Base-by-base conservation (phyloP, 441 rosid species). In the Croton laevigatus region DNA sequence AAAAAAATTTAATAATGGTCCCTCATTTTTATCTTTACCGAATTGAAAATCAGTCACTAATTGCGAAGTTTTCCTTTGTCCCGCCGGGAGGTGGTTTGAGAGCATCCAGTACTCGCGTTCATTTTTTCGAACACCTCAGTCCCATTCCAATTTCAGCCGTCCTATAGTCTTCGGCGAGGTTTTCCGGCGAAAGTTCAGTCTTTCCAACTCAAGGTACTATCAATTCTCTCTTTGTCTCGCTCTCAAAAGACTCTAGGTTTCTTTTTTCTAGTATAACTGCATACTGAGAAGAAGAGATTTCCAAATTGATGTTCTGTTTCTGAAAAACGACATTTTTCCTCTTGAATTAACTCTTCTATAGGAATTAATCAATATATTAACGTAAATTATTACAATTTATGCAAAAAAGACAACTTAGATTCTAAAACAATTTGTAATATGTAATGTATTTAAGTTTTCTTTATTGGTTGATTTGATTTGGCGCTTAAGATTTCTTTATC, bases 191-290 rank as follows among this genome's bases (percentile, higher is more conserved):
- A 44, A 20, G 38, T 5, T 14, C 0, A 1, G 23, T 64, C 55
- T 27, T 14, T 53, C 37, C 68, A 22, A 64, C 27, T 46, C 27
- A 45, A 64, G 68, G 54, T 64, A 64, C 55, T 16, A 45, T 3
- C 9, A 27, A 27, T 11, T 64, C 11, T 48, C 36, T 23, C 16
- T 46, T 16, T 17, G 7, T 17, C 19, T 6, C 1, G 5, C 6
- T 19, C 54, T 40, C 44, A 38, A 40, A 40, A 40, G 8, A 40
- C 44, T 40, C 2, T 6, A 3, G 51, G 49, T 20, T n/a, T 48
- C 48, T 20, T 44, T 16, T 45, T 11, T 5, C 2, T 9, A 8
- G 32, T 34, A 11, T 17, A 49, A 3, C 22, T 40, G 23, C 36
- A 11, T 14, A 60, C 16, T 17, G 8, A 8, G 8, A 27, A 12